A percentile compares a stretch with the other conserved stretches of the same genome.
These are phyloP conservation scores for Camellia japonica DNA, from an alignment of 148 eudicot genomes.

Conservation along the genomic window DNA sequence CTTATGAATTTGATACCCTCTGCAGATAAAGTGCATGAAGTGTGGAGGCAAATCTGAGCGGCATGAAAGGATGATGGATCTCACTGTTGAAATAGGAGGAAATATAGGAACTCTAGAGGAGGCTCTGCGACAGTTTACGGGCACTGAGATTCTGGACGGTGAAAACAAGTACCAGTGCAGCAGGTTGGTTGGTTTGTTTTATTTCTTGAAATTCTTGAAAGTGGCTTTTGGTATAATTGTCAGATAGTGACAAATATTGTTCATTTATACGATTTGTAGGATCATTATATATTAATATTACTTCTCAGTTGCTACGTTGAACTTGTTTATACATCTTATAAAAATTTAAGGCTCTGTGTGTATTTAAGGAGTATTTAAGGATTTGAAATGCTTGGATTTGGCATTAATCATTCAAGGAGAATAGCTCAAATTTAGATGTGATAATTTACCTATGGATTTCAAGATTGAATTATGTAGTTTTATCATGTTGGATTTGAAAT, in stretches of 20 bases:
- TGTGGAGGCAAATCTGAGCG: slow-evolving; percentile 70
- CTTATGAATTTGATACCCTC: not conserved
- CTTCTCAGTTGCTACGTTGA: too few species aligned
- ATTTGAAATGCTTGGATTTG: too few species aligned
- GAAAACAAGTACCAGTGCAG: slow-evolving; percentile 81
- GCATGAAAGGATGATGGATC: slow-evolving; percentile 86
- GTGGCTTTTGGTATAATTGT: not conserved
- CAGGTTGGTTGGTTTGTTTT: slow-evolving; percentile 54
- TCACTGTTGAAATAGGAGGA: slow-evolving; percentile 79
- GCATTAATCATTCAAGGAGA: too few species aligned
- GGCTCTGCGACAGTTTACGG: slow-evolving; percentile 63
- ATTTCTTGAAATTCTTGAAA: not conserved
- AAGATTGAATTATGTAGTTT: too few species aligned
- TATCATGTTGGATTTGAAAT: too few species aligned
- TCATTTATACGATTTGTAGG: too few species aligned
- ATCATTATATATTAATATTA: too few species aligned
- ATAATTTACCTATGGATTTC: too few species aligned
- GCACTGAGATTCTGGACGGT: slow-evolving; percentile 75
- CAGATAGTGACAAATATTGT: not conserved
- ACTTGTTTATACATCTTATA: too few species aligned
- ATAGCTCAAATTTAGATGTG: too few species aligned
- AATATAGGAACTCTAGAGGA: slow-evolving; percentile 74
- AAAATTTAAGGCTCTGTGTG: too few species aligned
- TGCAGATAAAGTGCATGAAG: slow-evolving; percentile 78
- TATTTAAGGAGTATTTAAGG: too few species aligned